Conservation (phyloP, 148 eudicot genomes). For the Amaranthus cruentus region DNA sequence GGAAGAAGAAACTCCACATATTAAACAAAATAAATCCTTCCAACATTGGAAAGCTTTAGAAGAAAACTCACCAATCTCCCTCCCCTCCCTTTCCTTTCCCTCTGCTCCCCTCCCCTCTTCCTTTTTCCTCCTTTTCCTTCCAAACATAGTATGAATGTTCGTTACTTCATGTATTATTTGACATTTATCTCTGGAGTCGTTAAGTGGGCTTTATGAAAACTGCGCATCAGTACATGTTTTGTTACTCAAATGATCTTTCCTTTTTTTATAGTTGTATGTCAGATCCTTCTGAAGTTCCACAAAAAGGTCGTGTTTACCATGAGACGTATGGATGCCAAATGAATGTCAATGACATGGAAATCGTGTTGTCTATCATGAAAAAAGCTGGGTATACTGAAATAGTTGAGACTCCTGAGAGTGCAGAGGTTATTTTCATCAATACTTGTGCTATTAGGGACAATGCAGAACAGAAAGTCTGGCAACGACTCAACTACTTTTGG, state of each 20-base stretch:
- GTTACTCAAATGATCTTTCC: neutral
- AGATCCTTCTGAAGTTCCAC: slow-evolving; percentile 44
- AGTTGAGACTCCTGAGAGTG: slow-evolving; percentile 80
- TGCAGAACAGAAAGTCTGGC: slow-evolving; percentile 97
- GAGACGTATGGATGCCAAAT: slow-evolving; percentile 98
- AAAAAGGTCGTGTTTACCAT: slow-evolving; percentile 81
- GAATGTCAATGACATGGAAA: slow-evolving; percentile 99
- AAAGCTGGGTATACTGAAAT: slow-evolving; percentile 76
- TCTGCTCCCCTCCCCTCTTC: no score
- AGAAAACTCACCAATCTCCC: no score
- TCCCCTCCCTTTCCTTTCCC: no score
- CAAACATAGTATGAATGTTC: no score
- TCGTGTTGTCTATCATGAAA: slow-evolving; percentile 91
- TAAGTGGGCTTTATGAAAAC: neutral
- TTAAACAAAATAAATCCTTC: no score
- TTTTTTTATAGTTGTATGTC: slow-evolving; percentile 14
- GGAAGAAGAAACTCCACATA: no score
- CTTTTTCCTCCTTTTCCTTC: no score
- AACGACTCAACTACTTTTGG: slow-evolving; percentile 96
- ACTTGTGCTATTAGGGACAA: slow-evolving; percentile 98
- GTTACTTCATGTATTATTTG: neutral
- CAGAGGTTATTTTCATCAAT: slow-evolving; percentile 91
- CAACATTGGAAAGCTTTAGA: no score
- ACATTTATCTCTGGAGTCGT: neutral
- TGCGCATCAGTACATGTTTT: neutral